Evolutionary conservation across 495 filamentous ascomycete genomes (phyloP).

Genomic region (Acidomyces sp.): DNA sequence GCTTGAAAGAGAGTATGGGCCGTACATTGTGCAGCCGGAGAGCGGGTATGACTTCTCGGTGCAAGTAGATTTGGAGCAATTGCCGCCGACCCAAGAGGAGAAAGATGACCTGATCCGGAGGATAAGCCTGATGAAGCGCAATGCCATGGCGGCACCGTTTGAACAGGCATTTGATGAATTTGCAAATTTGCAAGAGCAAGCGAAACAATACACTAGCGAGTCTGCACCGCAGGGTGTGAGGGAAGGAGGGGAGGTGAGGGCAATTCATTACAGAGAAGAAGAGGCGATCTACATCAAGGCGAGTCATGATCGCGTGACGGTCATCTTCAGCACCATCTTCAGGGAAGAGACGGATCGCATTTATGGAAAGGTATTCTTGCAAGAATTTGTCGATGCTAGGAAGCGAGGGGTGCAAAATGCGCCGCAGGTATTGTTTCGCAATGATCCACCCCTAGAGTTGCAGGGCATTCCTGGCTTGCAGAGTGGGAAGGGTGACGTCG

Average conservation of each 20-base stretch:
- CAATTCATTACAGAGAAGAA: slow-evolving; percentile 94
- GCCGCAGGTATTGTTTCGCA: slow-evolving; percentile 93
- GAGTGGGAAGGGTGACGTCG: slow-evolving; percentile 62
- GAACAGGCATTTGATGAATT: slow-evolving; percentile 92
- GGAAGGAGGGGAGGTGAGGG: slow-evolving; percentile 87
- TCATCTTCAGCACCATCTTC: slow-evolving; percentile 98
- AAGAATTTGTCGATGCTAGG: slow-evolving; percentile 93
- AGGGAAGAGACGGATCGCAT: slow-evolving; percentile 93
- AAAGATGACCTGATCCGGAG: slow-evolving; percentile 73
- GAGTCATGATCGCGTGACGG: slow-evolving; percentile 88
- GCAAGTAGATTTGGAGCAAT: slow-evolving; percentile 69
- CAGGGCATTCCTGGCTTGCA: slow-evolving; percentile 73
- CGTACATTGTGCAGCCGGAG: slow-evolving; percentile 78
- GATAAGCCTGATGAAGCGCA: slow-evolving; percentile 82
- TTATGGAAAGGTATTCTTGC: slow-evolving; percentile 89
- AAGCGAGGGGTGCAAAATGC: slow-evolving; percentile 93
- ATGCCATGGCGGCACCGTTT: slow-evolving; percentile 96
- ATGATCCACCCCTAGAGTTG: slow-evolving; percentile 85
- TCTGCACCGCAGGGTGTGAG: slow-evolving; percentile 75
- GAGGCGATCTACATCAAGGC: slow-evolving; percentile 99
- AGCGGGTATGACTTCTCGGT: slow-evolving; percentile 90
- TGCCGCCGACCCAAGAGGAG: slow-evolving; percentile 66
- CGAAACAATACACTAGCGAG: slow-evolving; percentile 80
- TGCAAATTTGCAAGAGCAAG: slow-evolving; percentile 68
- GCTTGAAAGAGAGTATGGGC: slow-evolving; percentile 84